Base-by-base conservation (phyloP, 108 stramenopile species). In the Parietichytrium sp. region DNA sequence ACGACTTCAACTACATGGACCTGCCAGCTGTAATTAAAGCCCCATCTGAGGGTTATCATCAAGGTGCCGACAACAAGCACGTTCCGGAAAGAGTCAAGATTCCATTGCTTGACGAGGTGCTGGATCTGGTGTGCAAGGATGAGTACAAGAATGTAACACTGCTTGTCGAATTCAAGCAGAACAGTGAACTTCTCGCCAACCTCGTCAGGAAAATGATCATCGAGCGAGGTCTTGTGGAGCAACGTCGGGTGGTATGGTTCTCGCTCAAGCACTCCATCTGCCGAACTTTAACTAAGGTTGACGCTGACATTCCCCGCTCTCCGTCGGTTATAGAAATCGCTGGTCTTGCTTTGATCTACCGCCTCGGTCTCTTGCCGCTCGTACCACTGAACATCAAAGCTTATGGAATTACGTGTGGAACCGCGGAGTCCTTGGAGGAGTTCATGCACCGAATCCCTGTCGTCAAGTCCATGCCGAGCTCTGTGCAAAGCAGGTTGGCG, bases 121-220 rank as follows among this genome's bases (percentile, higher is more conserved):
- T 72, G 10, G 61, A 72, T 25, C 61, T 72, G 0, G 8, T 23
- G 33, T 72, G 61, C 45, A 72, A 33, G 16, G 45, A 33, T 10
- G 45, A 72, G 42, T 33, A 45, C 61, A n/a, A n/a, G n/a, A n/a
- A n/a, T n/a, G n/a, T n/a, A n/a, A n/a, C n/a, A n/a, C n/a, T 83
- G 38, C 79, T 77, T 20, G 79, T 85, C 26, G 85, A 85, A 52
- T 78, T 85, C 7, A 85, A 85, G 81, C 38, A 47, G 20, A 78
- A 55, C 13, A 50, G 45, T 3, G 31, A 49, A 16, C n/a, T 25
- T n/a, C 72, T 85, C 7, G 55, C 79, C 10, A 82, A 54, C 8
- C 50, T 33, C 25, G 72, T 85, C 27, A 4, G 30, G 18, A 77
- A 45, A 16, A 45, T 78, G 23, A 29, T 85, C 15, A 61, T 52